Percentiles rank a stretch among this genome's conserved stretches.
Conservation (phyloP, 108 stramenopile genomes). For the Asterionellopsis glacialis region DNA sequence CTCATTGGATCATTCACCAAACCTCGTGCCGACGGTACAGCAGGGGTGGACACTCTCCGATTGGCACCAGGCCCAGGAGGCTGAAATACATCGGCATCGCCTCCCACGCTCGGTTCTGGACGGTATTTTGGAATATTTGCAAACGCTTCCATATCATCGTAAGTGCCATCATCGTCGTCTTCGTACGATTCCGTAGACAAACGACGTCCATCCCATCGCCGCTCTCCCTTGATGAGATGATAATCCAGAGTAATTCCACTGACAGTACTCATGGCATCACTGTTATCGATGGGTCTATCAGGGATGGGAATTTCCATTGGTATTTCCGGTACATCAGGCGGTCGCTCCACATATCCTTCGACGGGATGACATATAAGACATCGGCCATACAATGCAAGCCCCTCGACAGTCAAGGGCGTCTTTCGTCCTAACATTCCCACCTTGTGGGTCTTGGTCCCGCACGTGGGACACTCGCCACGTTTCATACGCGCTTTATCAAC, state of each 20-base stretch:
- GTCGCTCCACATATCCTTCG: constrained; percentile 14
- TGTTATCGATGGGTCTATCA: neutral
- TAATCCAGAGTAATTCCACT: constrained; percentile 32
- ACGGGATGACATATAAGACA: constrained; percentile 36
- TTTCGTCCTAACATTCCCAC: constrained; percentile 29
- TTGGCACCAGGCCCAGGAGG: neutral
- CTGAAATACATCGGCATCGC: neutral
- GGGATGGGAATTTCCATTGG: neutral
- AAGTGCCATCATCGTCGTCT: constrained; percentile 2
- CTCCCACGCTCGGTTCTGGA: constrained; percentile 14
- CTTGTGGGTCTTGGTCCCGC: constrained; percentile 33
- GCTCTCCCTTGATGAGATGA: constrained; percentile 16
- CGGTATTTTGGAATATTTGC: neutral
- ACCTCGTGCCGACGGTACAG: too few species aligned
- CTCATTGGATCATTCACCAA: too few species aligned
- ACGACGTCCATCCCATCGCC: constrained; percentile 7
- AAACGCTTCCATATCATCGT: neutral
- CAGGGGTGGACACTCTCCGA: too few species aligned
- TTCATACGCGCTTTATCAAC: constrained; percentile 1
- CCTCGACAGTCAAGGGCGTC: constrained; percentile 29
- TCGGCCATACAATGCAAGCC: constrained; percentile 22
- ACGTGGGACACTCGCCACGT: constrained; percentile 31
- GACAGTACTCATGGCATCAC: constrained; percentile 21
- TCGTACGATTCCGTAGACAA: neutral
- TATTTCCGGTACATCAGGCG: neutral